A percentile compares a stretch with the other conserved stretches of the same genome.
phyloP scores from a whole-genome alignment of 2,329 filamentous ascomycete species.

The Fusarium musae region DNA sequence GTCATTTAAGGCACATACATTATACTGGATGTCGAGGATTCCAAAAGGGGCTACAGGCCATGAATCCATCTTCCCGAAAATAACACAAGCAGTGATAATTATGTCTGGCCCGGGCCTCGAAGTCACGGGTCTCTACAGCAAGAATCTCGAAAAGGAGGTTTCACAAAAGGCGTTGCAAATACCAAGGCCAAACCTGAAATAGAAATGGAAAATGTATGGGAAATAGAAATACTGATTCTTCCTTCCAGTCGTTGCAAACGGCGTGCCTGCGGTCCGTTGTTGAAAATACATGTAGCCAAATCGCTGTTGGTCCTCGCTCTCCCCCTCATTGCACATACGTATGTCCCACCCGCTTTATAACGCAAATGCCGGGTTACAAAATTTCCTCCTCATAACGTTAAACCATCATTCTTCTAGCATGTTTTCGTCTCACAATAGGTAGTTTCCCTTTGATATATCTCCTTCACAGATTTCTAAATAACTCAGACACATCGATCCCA shows the following conservation, averaged over 20 bases:
- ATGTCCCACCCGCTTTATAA: not conserved
- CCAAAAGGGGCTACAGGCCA: not conserved
- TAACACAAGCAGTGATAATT: not conserved
- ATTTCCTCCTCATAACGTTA: not conserved
- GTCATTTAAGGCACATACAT: no score
- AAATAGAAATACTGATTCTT: conserved; percentile 8
- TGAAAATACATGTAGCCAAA: conserved; percentile 9
- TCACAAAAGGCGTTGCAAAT: not conserved
- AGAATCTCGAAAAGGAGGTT: conserved; percentile 3
- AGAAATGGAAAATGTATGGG: not conserved
- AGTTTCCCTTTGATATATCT: not conserved
- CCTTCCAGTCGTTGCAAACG: conserved; percentile 12
- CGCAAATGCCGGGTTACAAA: not conserved
- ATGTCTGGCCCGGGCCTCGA: conserved; percentile 8
- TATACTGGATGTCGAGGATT: not conserved
- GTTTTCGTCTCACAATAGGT: not conserved
- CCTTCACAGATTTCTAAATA: not conserved
- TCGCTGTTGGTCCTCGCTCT: not conserved
- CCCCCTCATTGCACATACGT: not conserved
- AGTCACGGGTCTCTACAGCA: conserved; percentile 28
- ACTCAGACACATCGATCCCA: not conserved
- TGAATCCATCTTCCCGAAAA: not conserved
- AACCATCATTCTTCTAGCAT: conserved; percentile 1
- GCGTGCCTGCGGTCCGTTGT: conserved; percentile 32
- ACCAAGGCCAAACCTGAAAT: not conserved